Evolutionary conservation across 2,329 filamentous ascomycete genomes (phyloP), one percentile per base, ranked within the genome.

Genomic region (Ceratocystis huliohia): DNA sequence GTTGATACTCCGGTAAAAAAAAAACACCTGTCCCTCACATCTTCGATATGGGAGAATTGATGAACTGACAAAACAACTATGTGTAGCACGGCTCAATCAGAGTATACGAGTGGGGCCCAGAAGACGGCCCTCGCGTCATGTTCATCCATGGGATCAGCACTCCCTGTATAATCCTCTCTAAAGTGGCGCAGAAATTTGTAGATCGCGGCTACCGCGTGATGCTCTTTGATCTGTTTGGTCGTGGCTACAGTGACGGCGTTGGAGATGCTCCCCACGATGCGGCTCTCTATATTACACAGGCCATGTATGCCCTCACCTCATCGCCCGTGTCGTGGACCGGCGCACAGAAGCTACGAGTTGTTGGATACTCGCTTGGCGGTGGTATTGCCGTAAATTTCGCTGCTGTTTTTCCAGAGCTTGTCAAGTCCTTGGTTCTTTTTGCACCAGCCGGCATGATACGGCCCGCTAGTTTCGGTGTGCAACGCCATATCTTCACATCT

Each of bases 101-200:
- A 46, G 87, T 89, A 25, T 94, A 94, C 73, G 91, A 95, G 77
- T 95, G 88, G 76, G 91, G 91, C 1, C 88, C 89, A 0, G 81
- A 85, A 63, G 75, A 83, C 65, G 91, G 91, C 6, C 80, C 82
- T 59, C 92, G 88, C 71, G 85, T 94, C 3, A 75, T 95, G 17
- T 80, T 95, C 44, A 79, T 96, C 7, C 91, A 95, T 73, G 91
- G 91, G 57, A 93, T 95, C 73, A 90, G 86, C 68, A 95, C 89
- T 0, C 88, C 90, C 0, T 91, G 88, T 74, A 82, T 92, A 71
- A 86, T 88, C 1, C 78, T 94, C 17, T 81, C 82, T 30, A 82
- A 81, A 57, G 75, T 95, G 44, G 88, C 89, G 33, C 79, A 85
- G 70, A 80, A 79, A 22, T 79, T 95, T 25, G 89, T 83, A 2